A percentile compares a stretch with the other conserved stretches of the same genome.
phyloP scores from a whole-genome alignment of 73 alveolate genomes.

The Blepharisma japonicum region DNA sequence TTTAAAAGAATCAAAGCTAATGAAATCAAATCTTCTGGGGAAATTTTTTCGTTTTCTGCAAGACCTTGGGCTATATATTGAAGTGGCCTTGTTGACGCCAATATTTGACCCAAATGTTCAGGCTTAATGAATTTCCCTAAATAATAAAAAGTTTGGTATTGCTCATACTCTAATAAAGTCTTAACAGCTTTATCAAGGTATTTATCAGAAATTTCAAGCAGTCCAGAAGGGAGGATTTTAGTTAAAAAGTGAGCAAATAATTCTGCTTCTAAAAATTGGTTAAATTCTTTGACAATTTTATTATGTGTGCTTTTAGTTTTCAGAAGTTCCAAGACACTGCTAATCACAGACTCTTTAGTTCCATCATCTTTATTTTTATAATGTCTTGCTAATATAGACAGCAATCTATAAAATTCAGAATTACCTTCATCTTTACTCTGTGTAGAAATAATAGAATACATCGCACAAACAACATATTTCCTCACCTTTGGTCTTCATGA shows the following conservation, averaged over 20 bases:
- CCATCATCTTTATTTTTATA: conserved; percentile 23
- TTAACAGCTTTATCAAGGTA: neutral
- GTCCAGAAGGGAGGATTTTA: neutral
- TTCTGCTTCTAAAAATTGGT: conserved; percentile 8
- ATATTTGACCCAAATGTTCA: neutral
- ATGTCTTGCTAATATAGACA: neutral
- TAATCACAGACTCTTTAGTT: conserved; percentile 15
- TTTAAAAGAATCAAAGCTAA: neutral
- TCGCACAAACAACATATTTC: conserved; percentile 7
- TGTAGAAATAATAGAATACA: neutral
- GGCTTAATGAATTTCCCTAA: conserved; percentile 7
- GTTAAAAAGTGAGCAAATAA: conserved; percentile 20
- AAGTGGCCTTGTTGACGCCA: conserved; percentile 7
- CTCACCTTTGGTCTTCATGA: neutral
- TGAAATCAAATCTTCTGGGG: conserved; percentile 1
- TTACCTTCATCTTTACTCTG: neutral
- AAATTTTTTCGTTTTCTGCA: neutral
- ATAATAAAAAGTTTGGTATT: conserved; percentile 9
- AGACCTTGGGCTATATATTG: conserved; percentile 15
- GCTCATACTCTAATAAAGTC: conserved; percentile 22
- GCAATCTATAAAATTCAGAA: neutral
- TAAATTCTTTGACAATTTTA: neutral
- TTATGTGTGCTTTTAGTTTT: conserved; percentile 1
- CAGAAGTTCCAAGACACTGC: neutral
- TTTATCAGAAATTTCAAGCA: neutral